A percentile compares a stretch with the other conserved stretches of the same genome.
phyloP scores from a whole-genome alignment of 2,329 filamentous ascomycete species.

The Mycosphaerelloides madeirae region DNA sequence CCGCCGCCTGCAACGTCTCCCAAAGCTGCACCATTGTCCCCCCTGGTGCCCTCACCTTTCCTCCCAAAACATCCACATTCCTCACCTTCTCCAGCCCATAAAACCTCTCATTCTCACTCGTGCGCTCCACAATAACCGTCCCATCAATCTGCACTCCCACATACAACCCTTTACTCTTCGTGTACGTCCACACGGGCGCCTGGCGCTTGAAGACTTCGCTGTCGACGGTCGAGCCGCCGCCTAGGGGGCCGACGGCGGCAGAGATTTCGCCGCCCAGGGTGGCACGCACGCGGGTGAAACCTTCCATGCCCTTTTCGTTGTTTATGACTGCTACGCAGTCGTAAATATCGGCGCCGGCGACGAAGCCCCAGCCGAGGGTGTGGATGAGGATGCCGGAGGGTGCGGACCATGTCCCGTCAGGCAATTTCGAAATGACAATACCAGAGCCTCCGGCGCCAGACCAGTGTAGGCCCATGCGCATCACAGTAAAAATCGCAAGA shows the following conservation, averaged over 20 bases:
- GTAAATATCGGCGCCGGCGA: conserved; percentile 87
- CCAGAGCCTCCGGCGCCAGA: conserved; percentile 86
- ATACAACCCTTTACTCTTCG: conserved; percentile 83
- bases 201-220: conserved; percentile 61
- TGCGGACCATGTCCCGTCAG: conserved; percentile 82
- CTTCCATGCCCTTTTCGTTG: conserved; percentile 73
- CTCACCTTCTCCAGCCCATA: conserved; percentile 60
- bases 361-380: conserved; percentile 78
- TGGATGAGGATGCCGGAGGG: conserved; percentile 86
- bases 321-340: conserved; percentile 92
- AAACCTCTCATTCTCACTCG: conserved; percentile 77
- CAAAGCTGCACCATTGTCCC: conserved; percentile 56
- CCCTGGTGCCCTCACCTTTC: conserved; percentile 51
- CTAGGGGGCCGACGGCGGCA: conserved; percentile 69
- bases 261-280: conserved; percentile 77
- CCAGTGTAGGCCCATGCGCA: conserved; percentile 86
- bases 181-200: conserved; percentile 72
- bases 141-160: conserved; percentile 81
- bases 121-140: conserved; percentile 75
- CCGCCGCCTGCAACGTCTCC: conserved; percentile 79
- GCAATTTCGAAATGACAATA: conserved; percentile 73
- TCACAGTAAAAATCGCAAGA: conserved; percentile 87
- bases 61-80: conserved; percentile 57
- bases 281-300: conserved; percentile 71
- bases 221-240: conserved; percentile 69